Conservation (phyloP, 73 alveolate species). For the Symbiodinium natans region DNA sequence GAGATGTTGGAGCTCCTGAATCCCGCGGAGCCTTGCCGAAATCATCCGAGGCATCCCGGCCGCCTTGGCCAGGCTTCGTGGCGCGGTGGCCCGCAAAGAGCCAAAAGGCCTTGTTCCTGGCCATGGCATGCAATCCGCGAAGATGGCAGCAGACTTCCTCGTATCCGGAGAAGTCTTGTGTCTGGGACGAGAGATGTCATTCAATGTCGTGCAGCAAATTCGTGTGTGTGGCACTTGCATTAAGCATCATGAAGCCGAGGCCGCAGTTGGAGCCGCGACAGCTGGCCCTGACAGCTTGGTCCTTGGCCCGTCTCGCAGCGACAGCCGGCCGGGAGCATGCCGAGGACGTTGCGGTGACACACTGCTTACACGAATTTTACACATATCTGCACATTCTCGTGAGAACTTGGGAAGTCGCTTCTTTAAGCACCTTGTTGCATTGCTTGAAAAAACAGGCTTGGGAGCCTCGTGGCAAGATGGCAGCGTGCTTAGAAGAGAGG, state of each 20-base stretch:
- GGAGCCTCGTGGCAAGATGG: not conserved
- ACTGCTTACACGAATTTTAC: too few species aligned
- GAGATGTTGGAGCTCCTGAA: not conserved
- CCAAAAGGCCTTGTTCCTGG: too few species aligned
- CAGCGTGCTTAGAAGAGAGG: not conserved
- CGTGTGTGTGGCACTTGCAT: too few species aligned
- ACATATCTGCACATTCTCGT: too few species aligned
- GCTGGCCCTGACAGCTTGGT: slow-evolving; percentile 69
- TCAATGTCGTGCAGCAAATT: too few species aligned
- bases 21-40: not conserved
- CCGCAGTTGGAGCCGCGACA: slow-evolving; percentile 64
- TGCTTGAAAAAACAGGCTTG: not conserved
- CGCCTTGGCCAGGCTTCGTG: not conserved
- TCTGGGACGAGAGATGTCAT: not conserved
- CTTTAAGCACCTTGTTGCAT: not conserved
- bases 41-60: not conserved
- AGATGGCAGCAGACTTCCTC: not conserved
- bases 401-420: too few species aligned
- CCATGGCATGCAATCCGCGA: too few species aligned
- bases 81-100: not conserved
- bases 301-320: slow-evolving; percentile 41
- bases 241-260: too few species aligned
- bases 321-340: not conserved
- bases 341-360: too few species aligned
- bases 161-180: not conserved